Conservation (phyloP, 345 rosid genomes). For the Pelargonium nanum region DNA sequence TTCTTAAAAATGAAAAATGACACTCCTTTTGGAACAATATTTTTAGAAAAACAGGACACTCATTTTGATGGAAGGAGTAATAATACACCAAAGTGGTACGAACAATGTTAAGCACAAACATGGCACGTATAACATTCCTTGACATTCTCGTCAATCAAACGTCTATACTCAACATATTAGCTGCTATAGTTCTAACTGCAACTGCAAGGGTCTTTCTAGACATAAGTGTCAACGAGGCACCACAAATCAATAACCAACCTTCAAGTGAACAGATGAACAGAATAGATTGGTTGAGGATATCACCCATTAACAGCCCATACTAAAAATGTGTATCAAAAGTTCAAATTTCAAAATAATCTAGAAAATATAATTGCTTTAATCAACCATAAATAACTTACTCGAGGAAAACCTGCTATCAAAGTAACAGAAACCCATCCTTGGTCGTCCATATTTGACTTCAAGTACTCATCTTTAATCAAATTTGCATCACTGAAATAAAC, state of each 20-base stretch:
- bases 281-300: not conserved
- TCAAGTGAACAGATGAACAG: not conserved
- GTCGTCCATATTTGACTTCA: conserved; percentile 19
- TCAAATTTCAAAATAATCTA: no score
- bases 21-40: no score
- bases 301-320: not conserved
- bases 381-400: conserved; percentile 11
- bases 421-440: conserved; percentile 15
- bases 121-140: not conserved
- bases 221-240: not conserved
- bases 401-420: conserved; percentile 19
- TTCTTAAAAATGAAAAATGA: no score
- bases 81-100: no score
- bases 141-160: not conserved
- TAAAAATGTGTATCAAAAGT: not conserved
- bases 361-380: not conserved
- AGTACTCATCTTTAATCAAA: conserved; percentile 35
- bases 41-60: no score
- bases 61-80: no score
- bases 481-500: conserved; percentile 38
- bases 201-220: not conserved
- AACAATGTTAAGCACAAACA: not conserved
- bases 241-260: not conserved
- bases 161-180: not conserved
- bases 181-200: not conserved